A percentile compares a stretch with the other conserved stretches of the same genome.
Conservation (phyloP, 1,284 basidiomycete genomes). For the Pascua sp. region DNA sequence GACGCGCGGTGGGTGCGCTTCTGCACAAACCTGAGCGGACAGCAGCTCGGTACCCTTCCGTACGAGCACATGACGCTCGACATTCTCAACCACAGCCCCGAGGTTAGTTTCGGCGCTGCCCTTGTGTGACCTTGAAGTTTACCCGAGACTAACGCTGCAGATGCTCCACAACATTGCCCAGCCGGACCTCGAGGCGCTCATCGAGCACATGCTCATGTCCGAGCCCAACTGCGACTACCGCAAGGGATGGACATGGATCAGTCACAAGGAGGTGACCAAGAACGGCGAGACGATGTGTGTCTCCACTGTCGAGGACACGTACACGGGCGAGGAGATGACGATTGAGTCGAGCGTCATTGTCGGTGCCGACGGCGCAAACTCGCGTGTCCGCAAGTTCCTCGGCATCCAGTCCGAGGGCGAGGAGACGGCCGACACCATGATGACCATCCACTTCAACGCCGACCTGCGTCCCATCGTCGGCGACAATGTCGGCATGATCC, state of each 20-base stretch:
- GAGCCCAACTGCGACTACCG: slow-evolving; percentile 20
- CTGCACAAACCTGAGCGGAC: slow-evolving; percentile 21
- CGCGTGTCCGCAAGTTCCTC: slow-evolving; percentile 16
- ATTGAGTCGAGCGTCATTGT: slow-evolving; percentile 21
- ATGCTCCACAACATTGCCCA: slow-evolving; percentile 32
- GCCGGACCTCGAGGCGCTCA: slow-evolving; percentile 24
- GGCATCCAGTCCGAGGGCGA: slow-evolving; percentile 25
- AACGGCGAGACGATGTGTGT: slow-evolving; percentile 13
- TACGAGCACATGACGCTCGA: slow-evolving; percentile 24
- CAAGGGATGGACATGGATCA: slow-evolving; percentile 27
- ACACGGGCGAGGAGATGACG: slow-evolving; percentile 19
- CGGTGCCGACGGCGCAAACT: slow-evolving; percentile 28
- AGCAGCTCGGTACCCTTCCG: slow-evolving; percentile 22
- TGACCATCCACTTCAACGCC: slow-evolving; percentile 28
- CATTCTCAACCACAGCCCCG: slow-evolving; percentile 21
- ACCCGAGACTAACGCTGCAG: too few relatives aligned
- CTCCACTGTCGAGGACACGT: slow-evolving; percentile 23
- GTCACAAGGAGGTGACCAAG: slow-evolving; percentile 16
- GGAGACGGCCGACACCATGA: slow-evolving; percentile 27
- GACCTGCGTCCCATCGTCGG: slow-evolving; percentile 24
- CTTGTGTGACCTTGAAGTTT: too few relatives aligned
- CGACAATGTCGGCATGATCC: slow-evolving; percentile 24
- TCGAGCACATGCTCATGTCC: slow-evolving; percentile 15
- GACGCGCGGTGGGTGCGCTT: slow-evolving; percentile 26
- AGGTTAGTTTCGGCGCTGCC: slow-evolving; percentile 13